These are phyloP conservation scores for Peniophora sp. DNA, from an alignment of 1,284 basidiomycete genomes.

Conservation along the genomic window DNA sequence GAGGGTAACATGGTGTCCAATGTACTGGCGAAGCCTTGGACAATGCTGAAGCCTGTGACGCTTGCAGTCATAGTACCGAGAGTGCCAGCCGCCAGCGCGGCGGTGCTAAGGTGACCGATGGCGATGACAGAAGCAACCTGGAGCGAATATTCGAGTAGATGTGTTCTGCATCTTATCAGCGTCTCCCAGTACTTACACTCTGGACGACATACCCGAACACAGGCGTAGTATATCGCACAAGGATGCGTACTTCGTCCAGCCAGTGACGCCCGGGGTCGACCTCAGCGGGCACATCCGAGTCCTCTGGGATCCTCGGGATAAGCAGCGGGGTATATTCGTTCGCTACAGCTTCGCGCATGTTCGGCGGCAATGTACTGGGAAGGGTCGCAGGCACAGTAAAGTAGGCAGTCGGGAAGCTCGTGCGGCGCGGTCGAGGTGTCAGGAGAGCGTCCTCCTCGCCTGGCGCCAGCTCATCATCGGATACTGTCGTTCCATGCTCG, in stretches of 20 bases:
- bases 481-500: background rate
- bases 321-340: constrained; percentile 48
- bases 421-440: constrained; percentile 14
- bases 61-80: constrained; percentile 85
- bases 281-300: constrained; percentile 19
- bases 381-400: constrained; percentile 22
- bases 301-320: constrained; percentile 37
- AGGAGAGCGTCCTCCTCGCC: constrained; percentile 9
- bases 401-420: constrained; percentile 25
- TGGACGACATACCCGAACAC: constrained; percentile 45
- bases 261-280: constrained; percentile 23
- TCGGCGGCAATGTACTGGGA: constrained; percentile 9
- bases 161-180: constrained; percentile 41
- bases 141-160: constrained; percentile 69
- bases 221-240: constrained; percentile 59
- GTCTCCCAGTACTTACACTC: background rate
- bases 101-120: constrained; percentile 80
- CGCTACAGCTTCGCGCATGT: constrained; percentile 14
- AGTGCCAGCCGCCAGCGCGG: constrained; percentile 79
- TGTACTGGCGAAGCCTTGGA: constrained; percentile 81
- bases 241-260: constrained; percentile 52
- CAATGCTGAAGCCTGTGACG: constrained; percentile 61
- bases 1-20: constrained; percentile 87
- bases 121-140: constrained; percentile 71
- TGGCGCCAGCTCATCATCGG: constrained; percentile 4